A percentile compares a stretch with the other conserved stretches of the same genome.
Evolutionary conservation across 345 rosid species (phyloP).

Genomic region (Sonneratia caseolaris): DNA sequence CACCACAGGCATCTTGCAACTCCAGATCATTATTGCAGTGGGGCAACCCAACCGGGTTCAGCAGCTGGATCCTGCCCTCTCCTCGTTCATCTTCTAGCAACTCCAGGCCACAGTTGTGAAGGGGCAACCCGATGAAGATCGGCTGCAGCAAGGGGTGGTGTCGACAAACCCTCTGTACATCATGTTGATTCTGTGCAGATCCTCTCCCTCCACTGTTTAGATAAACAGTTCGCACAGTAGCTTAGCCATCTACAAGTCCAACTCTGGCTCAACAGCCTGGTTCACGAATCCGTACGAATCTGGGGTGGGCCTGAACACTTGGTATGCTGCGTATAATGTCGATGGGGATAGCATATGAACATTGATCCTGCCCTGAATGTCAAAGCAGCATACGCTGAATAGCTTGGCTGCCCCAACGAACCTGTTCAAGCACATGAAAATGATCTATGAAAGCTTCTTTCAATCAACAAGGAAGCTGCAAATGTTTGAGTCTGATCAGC

Average conservation of each 20-base stretch:
- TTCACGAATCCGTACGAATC: constrained; percentile 7
- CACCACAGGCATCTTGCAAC: neutral
- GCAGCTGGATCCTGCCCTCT: neutral
- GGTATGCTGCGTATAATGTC: constrained; percentile 19
- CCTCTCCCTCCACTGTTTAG: constrained; percentile 3
- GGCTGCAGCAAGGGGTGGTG: neutral
- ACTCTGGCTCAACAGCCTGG: constrained; percentile 10
- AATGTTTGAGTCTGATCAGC: neutral
- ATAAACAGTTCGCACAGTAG: neutral
- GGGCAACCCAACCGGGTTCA: neutral
- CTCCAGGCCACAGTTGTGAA: neutral
- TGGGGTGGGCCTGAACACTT: constrained; percentile 17
- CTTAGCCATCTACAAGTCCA: constrained; percentile 6
- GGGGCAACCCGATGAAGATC: too few species aligned
- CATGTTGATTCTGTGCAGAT: neutral
- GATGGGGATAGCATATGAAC: constrained; percentile 15
- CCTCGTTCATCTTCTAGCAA: neutral
- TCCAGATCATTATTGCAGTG: neutral
- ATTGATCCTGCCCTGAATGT: constrained; percentile 16
- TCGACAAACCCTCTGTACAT: neutral
- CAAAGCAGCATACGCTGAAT: constrained; percentile 19
- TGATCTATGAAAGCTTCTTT: neutral
- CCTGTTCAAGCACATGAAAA: constrained; percentile 3
- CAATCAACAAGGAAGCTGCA: neutral
- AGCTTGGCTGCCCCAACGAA: constrained; percentile 22